Conservation (phyloP, 768 basidiomycete genomes). For the Leccinum pellstonianum region DNA sequence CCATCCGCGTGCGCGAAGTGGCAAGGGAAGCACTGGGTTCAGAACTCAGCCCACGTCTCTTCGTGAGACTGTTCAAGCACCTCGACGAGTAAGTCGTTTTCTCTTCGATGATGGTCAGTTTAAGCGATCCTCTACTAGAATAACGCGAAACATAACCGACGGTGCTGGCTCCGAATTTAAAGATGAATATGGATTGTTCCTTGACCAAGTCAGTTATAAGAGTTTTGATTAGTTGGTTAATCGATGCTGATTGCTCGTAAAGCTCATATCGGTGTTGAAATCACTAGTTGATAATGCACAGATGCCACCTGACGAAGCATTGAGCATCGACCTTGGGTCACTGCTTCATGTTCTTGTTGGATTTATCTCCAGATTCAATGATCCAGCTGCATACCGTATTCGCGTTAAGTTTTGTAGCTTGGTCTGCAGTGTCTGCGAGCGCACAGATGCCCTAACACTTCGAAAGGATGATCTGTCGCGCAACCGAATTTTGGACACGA, state of each 20-base stretch:
- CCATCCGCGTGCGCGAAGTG: constrained; percentile 68
- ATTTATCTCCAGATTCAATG: constrained; percentile 63
- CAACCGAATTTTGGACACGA: constrained; percentile 68
- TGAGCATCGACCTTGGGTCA: constrained; percentile 62
- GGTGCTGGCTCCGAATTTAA: constrained; percentile 42
- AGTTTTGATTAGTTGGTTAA: neutral
- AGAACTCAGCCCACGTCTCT: constrained; percentile 72
- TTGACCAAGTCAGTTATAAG: constrained; percentile 62
- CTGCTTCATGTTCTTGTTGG: constrained; percentile 58
- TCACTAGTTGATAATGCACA: constrained; percentile 74
- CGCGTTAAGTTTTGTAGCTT: constrained; percentile 75
- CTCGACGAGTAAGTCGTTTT: constrained; percentile 64
- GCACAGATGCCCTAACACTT: constrained; percentile 57
- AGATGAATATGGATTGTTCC: constrained; percentile 46
- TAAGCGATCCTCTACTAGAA: constrained; percentile 33
- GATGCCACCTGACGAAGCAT: constrained; percentile 54
- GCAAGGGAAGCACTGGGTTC: constrained; percentile 78
- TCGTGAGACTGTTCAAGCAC: constrained; percentile 63
- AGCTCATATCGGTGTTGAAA: constrained; percentile 77
- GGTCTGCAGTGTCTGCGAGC: constrained; percentile 64
- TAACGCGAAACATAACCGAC: constrained; percentile 51
- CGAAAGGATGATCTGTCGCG: constrained; percentile 67
- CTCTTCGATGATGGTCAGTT: neutral
- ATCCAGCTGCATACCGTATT: constrained; percentile 55
- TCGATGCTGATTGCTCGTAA: constrained; percentile 18